phyloP scores from a whole-genome alignment of 1,284 basidiomycete genomes.

The Fomitopsis pinicola region DNA sequence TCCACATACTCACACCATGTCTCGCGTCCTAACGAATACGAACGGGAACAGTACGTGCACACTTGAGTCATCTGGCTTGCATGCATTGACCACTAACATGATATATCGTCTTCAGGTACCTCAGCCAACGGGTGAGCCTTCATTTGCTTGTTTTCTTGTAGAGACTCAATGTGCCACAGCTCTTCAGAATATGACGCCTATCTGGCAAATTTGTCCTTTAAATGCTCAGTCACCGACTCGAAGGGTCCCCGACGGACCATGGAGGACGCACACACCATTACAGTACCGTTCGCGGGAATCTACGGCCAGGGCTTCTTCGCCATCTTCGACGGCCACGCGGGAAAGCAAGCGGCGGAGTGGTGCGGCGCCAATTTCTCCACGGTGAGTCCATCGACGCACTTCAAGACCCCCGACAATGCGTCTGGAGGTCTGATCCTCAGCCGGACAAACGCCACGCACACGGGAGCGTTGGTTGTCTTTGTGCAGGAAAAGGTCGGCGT shows the following conservation, averaged over 20 bases:
- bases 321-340: constrained; percentile 98
- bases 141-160: background rate
- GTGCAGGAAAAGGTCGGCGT: too few relatives aligned
- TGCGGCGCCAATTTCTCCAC: constrained; percentile 96
- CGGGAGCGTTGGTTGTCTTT: too few relatives aligned
- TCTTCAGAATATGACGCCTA: constrained; percentile 3
- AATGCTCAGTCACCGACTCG: constrained; percentile 90
- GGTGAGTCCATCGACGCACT: constrained; percentile 38
- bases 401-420: too few relatives aligned
- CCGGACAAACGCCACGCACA: too few relatives aligned
- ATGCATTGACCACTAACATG: background rate
- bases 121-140: background rate
- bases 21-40: background rate
- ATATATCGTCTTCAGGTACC: background rate
- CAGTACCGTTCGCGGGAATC: constrained; percentile 89
- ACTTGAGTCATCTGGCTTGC: background rate
- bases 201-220: constrained; percentile 52
- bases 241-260: constrained; percentile 90
- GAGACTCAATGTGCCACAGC: too few relatives aligned
- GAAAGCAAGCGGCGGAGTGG: constrained; percentile 99
- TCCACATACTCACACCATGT: background rate
- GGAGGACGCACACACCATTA: constrained; percentile 97
- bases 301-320: constrained; percentile 97
- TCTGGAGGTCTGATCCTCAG: too few relatives aligned
- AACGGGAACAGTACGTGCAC: background rate